Base-by-base conservation (phyloP, 23 red algal genomes). In the Gracilaria caudata region DNA sequence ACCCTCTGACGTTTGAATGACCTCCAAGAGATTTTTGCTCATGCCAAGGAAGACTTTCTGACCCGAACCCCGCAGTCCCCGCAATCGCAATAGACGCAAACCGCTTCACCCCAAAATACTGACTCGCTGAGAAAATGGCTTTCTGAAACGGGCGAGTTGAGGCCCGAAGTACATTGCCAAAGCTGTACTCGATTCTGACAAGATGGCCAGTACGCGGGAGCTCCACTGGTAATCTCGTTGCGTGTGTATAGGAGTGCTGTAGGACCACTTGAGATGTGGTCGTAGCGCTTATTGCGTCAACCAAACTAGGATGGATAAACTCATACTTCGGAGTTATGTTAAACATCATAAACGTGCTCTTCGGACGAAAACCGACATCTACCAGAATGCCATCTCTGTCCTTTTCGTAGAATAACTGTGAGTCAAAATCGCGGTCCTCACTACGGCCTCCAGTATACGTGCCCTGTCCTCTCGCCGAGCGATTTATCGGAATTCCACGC, bases 1-100 rank as follows among this genome's bases (percentile, higher is more conserved):
- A 91, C 2, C 87, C 87, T 33, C 87, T 76, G 0, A 91, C 87
- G 55, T 74, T 91, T 3, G 24, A 82, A 35, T 66, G 61, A n/a
- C 87, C 87, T 3, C 87, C 87, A 35, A 91, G 87, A 20, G 87
- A 82, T 72, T 75, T 91, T 26, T 91, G 87, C 47, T 91, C 87
- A 53, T 91, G 87, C 87, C 87, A 91, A 12, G 87, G 87, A 14
- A 91, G 47, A 73, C 82, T 91, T 2, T 91, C 77, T 9, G 87
- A 91, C 20, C 77, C 87, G 20, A 91, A 43, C 9, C 87, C 76
- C 0, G 55, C 4, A 57, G 17, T 71, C 11, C 35, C 39, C 12
- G 51, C 46, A 23, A 75, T 11, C 5, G 87, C 87, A 41, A 91
- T 24, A 36, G 87, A 82, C 1, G 77, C 76, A n/a, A 23, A 40